Conservation (phyloP, 495 filamentous ascomycete species). For the Talaromyces trachyspermus region DNA sequence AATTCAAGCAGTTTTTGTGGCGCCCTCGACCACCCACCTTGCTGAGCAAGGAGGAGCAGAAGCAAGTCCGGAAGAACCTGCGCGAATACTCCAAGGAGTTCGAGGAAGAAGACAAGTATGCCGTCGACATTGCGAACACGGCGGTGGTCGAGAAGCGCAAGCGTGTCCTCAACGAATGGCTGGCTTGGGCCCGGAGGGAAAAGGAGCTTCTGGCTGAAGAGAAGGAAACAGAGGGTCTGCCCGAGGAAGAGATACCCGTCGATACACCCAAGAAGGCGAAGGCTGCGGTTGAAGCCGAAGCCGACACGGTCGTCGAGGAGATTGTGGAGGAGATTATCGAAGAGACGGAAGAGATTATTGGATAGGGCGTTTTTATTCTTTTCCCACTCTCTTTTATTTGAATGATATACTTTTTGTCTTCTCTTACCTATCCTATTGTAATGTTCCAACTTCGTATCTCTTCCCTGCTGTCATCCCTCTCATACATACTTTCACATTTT, state of each 20-base stretch:
- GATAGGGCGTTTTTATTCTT: slow-evolving; percentile 6
- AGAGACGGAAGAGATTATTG: slow-evolving; percentile 78
- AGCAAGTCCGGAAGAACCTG: slow-evolving; percentile 95
- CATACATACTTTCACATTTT: too few relatives aligned
- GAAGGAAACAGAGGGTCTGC: slow-evolving; percentile 57
- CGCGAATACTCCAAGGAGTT: slow-evolving; percentile 92
- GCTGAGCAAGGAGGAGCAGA: slow-evolving; percentile 90
- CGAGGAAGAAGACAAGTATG: slow-evolving; percentile 88
- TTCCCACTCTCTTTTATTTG: background rate
- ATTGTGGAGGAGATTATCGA: slow-evolving; percentile 92
- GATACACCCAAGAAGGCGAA: slow-evolving; percentile 47
- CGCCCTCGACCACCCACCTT: slow-evolving; percentile 84
- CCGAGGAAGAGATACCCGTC: slow-evolving; percentile 45
- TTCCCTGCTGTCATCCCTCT: too few relatives aligned
- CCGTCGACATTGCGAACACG: slow-evolving; percentile 84
- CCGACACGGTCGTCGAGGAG: slow-evolving; percentile 73
- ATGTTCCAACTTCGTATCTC: too few relatives aligned
- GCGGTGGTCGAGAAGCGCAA: slow-evolving; percentile 86
- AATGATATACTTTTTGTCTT: too few relatives aligned
- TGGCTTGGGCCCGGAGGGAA: slow-evolving; percentile 70
- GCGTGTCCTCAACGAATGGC: slow-evolving; percentile 80
- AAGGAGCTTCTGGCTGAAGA: slow-evolving; percentile 69
- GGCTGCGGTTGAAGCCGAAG: slow-evolving; percentile 57
- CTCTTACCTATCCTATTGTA: too few relatives aligned
- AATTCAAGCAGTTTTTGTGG: slow-evolving; percentile 96